Evolutionary conservation across 805 yeast genomes (phyloP).

Genomic region (Myxozyma monticola): DNA sequence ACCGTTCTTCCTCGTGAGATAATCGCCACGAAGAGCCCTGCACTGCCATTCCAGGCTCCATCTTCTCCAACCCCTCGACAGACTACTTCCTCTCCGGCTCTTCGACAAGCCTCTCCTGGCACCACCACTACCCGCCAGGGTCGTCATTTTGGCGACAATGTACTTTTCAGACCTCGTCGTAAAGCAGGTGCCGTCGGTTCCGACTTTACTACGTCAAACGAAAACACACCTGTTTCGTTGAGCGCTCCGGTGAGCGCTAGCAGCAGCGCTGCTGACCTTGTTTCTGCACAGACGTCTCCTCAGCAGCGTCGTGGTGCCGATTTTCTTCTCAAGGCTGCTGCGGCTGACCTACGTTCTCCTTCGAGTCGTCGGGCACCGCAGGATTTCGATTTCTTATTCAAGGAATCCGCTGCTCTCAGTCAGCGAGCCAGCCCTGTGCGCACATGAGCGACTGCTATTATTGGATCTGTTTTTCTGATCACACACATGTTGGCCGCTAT

Average conservation of each 20-base stretch:
- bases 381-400: conserved; percentile 16
- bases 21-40: neutral
- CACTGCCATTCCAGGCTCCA: neutral
- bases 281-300: conserved; percentile 3
- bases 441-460: neutral
- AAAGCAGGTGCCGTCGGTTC: conserved; percentile 1
- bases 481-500: neutral
- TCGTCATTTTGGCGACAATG: conserved; percentile 22
- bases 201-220: neutral
- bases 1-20: neutral
- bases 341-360: neutral
- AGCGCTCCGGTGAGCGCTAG: neutral
- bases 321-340: conserved; percentile 9
- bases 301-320: conserved; percentile 18
- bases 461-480: neutral
- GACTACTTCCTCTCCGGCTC: neutral
- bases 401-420: neutral
- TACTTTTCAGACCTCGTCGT: conserved; percentile 26
- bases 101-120: neutral
- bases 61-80: neutral
- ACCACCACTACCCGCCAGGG: conserved; percentile 1
- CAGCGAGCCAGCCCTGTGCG: neutral
- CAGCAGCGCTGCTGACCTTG: neutral
- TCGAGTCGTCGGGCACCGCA: conserved; percentile 9
- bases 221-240: conserved; percentile 1